These are phyloP conservation scores for Lanmaoa rubissima DNA, from an alignment of 768 basidiomycete species.

Conservation along the genomic window DNA sequence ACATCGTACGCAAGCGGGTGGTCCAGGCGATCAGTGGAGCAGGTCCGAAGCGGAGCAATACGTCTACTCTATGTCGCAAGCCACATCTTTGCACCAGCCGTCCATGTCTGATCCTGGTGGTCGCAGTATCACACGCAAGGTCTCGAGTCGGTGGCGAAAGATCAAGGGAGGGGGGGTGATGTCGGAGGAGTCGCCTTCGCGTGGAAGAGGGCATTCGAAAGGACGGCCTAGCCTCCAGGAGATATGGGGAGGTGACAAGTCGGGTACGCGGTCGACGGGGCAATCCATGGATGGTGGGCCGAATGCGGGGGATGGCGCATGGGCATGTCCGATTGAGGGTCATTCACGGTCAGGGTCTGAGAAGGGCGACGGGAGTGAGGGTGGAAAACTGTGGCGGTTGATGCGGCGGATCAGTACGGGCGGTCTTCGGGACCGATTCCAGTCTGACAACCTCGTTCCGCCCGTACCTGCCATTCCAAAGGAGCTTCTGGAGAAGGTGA, in stretches of 20 bases:
- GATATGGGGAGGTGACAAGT: conserved; percentile 8
- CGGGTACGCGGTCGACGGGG: conserved; percentile 7
- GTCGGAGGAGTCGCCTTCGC: conserved; percentile 28
- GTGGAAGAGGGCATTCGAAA: conserved; percentile 14
- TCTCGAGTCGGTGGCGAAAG: conserved; percentile 37
- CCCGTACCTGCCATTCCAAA: conserved; percentile 63
- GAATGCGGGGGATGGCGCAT: conserved; percentile 7
- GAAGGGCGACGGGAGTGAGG: conserved; percentile 22
- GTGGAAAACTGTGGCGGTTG: conserved; percentile 60
- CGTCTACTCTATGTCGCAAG: background rate
- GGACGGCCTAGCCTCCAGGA: conserved; percentile 38
- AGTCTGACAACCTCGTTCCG: conserved; percentile 35
- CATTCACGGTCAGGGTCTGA: conserved; percentile 17
- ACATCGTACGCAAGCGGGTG: conserved; percentile 43
- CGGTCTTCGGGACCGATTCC: conserved; percentile 52
- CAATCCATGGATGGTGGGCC: conserved; percentile 20
- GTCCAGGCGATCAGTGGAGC: conserved; percentile 37
- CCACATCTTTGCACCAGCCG: background rate
- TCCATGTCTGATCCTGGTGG: conserved; percentile 13
- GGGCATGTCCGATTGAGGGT: conserved; percentile 11
- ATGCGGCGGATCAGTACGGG: conserved; percentile 70
- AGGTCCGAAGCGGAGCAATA: conserved; percentile 4
- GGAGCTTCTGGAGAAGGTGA: conserved; percentile 28
- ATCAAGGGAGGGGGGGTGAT: conserved; percentile 6
- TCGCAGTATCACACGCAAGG: conserved; percentile 34